A percentile compares a stretch with the other conserved stretches of the same genome.
Evolutionary conservation across 2,329 filamentous ascomycete species (phyloP).

Genomic region (Blumeriella jaapii): DNA sequence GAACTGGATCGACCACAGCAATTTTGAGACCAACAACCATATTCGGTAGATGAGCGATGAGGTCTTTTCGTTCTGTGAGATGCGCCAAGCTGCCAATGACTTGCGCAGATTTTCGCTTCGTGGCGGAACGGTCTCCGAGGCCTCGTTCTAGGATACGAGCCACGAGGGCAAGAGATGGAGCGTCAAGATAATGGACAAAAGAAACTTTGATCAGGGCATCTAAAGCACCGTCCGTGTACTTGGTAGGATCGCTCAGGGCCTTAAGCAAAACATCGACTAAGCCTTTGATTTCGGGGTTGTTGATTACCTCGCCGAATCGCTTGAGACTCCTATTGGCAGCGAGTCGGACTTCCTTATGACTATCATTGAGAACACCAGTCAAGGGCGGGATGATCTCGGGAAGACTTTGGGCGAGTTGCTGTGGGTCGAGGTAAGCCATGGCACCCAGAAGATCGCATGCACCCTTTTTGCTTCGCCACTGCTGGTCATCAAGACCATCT

Average conservation of each 20-base stretch:
- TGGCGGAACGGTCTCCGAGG: conserved; percentile 79
- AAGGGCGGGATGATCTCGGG: conserved; percentile 95
- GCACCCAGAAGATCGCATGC: conserved; percentile 93
- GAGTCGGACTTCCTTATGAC: conserved; percentile 88
- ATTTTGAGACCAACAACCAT: conserved; percentile 81
- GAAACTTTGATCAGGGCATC: conserved; percentile 96
- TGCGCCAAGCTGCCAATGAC: conserved; percentile 97
- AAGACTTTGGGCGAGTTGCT: conserved; percentile 82
- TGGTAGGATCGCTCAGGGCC: conserved; percentile 92
- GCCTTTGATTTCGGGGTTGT: conserved; percentile 91
- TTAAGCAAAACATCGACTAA: conserved; percentile 87
- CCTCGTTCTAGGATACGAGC: conserved; percentile 93
- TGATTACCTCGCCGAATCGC: conserved; percentile 96
- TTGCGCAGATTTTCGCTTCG: conserved; percentile 91
- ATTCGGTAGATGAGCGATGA: conserved; percentile 81
- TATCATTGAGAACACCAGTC: conserved; percentile 89
- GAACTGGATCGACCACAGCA: conserved; percentile 89
- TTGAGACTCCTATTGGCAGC: conserved; percentile 94
- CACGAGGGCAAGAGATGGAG: conserved; percentile 86
- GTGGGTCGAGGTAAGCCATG: conserved; percentile 96
- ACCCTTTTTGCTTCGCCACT: conserved; percentile 98
- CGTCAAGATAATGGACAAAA: conserved; percentile 96
- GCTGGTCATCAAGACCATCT: conserved; percentile 82
- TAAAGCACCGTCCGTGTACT: conserved; percentile 88
- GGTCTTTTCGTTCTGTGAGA: conserved; percentile 90